Base-by-base conservation (phyloP, 768 basidiomycete species). In the Psilocybe azurescens region DNA sequence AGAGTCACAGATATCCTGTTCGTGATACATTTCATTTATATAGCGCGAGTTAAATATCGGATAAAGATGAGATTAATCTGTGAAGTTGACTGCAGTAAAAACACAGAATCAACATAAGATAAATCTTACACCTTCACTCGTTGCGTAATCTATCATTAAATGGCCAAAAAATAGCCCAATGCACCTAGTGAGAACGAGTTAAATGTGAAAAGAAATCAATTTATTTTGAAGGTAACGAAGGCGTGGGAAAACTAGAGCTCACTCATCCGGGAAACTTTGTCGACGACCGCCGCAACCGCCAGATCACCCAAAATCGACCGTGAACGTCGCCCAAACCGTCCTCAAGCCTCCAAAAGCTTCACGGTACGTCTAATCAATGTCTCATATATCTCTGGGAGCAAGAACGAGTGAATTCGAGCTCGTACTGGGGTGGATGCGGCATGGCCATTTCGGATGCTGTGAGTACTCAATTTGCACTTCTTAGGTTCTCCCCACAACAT, bases 241-340 rank as follows among this genome's bases (percentile, higher is more conserved):
- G 73, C 76, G 79, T 80, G 79, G 76, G 77, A 79, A 77, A 60
- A 6, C 49, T 57, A 11, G 28, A 33, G 58, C 53, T 60, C 60
- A 69, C 67, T 62, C 72, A 67, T 67, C 67, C 61, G 72, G 72
- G 72, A 73, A 73, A 72, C 68, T 72, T 74, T 73, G 70, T 69
- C 20, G 68, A 70, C 68, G 69, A 62, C 70, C 65, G 71, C 70
- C 68, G 71, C 71, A 68, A 73, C 72, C 69, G 71, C 74, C 74
- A 72, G 69, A 77, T 68, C 72, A 65, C 70, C 68, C 73, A 77
- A 75, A 76, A 68, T 67, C 73, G 74, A 74, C 74, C 74, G 78
- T 78, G 75, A 75, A 77, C 80, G 78, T 81, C 80, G 78, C 73
- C 71, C 73, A 77, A 74, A 76, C 76, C 78, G 78, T 77, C 77